A percentile compares a stretch with the other conserved stretches of the same genome.
Evolutionary conservation across 805 yeast genomes (phyloP).

Genomic region (Spathaspora hagerdaliae): DNA sequence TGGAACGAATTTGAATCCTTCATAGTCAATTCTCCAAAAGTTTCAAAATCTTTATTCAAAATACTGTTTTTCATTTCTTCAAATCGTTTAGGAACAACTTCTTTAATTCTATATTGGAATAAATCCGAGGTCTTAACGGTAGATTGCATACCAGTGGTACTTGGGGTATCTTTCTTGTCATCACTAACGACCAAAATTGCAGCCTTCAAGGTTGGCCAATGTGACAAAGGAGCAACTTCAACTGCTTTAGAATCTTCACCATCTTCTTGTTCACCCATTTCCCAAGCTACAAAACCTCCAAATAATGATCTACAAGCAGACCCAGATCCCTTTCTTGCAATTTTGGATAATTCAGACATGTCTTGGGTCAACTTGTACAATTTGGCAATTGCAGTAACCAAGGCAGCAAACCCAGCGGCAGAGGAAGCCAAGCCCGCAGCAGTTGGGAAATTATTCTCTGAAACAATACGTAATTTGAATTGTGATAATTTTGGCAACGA

Average conservation of each 20-base stretch:
- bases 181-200: conserved; percentile 90
- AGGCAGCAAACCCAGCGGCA: conserved; percentile 98
- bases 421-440: conserved; percentile 98
- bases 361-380: conserved; percentile 83
- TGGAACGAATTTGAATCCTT: conserved; percentile 96
- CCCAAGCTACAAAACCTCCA: conserved; percentile 99
- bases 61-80: conserved; percentile 79
- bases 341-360: conserved; percentile 78
- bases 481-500: conserved; percentile 57
- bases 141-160: conserved; percentile 94
- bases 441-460: conserved; percentile 97
- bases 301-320: conserved; percentile 96
- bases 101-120: conserved; percentile 71
- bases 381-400: conserved; percentile 83
- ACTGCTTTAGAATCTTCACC: conserved; percentile 96
- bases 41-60: conserved; percentile 63
- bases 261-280: conserved; percentile 73
- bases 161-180: conserved; percentile 89
- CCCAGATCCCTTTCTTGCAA: conserved; percentile 98
- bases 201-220: conserved; percentile 89
- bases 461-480: conserved; percentile 72
- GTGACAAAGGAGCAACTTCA: conserved; percentile 75
- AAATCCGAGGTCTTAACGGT: conserved; percentile 88
- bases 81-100: conserved; percentile 85
- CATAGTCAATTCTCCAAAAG: conserved; percentile 91